Conservation (phyloP, 768 basidiomycete genomes). For the Tylopilus felleus region DNA sequence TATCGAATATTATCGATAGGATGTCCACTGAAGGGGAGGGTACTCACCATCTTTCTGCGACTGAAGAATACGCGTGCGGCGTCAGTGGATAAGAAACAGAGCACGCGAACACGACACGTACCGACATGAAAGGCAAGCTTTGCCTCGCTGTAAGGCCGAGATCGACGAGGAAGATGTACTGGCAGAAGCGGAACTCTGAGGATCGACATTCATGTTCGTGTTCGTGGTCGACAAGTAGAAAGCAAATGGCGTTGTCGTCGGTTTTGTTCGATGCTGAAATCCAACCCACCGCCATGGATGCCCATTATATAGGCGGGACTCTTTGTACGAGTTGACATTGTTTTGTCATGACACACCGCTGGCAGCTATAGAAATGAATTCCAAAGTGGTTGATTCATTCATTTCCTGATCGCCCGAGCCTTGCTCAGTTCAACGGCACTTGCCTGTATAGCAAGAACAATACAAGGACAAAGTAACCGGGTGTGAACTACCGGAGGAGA, state of each 20-base stretch:
- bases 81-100: neutral
- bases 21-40: no score
- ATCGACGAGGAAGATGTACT: neutral
- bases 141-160: constrained; percentile 42
- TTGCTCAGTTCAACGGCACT: neutral
- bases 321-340: neutral
- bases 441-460: neutral
- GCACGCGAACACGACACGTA: constrained; percentile 20
- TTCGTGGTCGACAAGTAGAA: neutral
- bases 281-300: neutral
- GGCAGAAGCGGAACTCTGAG: neutral
- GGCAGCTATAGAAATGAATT: neutral
- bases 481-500: no score
- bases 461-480: no score
- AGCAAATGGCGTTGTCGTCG: neutral
- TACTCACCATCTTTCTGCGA: constrained; percentile 47
- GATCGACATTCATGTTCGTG: neutral
- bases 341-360: neutral
- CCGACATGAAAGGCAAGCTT: constrained; percentile 54
- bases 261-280: neutral
- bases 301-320: constrained; percentile 12
- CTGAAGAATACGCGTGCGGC: constrained; percentile 21
- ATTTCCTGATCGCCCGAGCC: neutral
- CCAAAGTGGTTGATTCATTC: neutral
- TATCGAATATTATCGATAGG: no score